These are phyloP conservation scores for Phyllosticta capitalensis DNA, from an alignment of 2,329 filamentous ascomycete genomes.

Conservation along the genomic window DNA sequence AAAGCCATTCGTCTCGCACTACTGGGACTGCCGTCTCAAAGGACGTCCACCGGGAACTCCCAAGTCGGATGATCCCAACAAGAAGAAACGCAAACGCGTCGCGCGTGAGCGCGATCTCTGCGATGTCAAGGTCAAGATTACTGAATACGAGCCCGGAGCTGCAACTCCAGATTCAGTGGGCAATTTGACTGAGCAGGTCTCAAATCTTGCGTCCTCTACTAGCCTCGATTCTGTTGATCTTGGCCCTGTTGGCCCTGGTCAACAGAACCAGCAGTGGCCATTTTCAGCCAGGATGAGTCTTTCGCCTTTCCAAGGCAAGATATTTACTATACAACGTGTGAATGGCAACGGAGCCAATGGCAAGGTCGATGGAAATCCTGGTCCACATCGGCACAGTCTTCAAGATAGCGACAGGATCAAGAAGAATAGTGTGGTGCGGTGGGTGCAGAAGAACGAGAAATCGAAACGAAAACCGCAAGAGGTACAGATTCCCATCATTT, in stretches of 20 bases:
- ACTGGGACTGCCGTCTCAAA: conserved; percentile 77
- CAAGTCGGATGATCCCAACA: conserved; percentile 69
- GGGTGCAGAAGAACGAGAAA: conserved; percentile 54
- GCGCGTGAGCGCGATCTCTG: conserved; percentile 71
- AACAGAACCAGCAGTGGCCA: conserved; percentile 2
- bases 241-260: background rate
- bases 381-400: conserved; percentile 65
- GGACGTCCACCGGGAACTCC: conserved; percentile 69
- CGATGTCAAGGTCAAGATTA: conserved; percentile 80
- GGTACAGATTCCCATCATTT: background rate
- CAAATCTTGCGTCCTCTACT: background rate
- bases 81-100: conserved; percentile 71
- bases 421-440: conserved; percentile 66
- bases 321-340: conserved; percentile 66
- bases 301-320: conserved; percentile 15
- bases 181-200: background rate
- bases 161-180: conserved; percentile 3
- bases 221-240: background rate
- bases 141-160: conserved; percentile 50
- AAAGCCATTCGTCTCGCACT: conserved; percentile 73
- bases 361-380: conserved; percentile 58
- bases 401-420: conserved; percentile 70
- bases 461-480: conserved; percentile 47
- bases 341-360: conserved; percentile 68
- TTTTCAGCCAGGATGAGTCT: background rate